Conservation (phyloP, 768 basidiomycete species). For the Phlebiopsis gigantea region DNA sequence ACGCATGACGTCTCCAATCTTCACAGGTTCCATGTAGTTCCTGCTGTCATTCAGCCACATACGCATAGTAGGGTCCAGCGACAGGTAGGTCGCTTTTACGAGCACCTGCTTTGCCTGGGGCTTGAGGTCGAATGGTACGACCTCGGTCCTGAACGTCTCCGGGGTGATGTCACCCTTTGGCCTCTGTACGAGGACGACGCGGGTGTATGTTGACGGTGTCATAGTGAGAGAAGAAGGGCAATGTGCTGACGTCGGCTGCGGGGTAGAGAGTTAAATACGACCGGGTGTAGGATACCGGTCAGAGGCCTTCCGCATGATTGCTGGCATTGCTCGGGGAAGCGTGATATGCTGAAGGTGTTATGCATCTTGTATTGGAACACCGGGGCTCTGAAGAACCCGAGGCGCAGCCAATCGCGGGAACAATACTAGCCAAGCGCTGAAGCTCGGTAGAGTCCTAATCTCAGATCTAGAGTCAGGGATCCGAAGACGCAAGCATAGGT, state of each 20-base stretch:
- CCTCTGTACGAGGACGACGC: conserved; percentile 67
- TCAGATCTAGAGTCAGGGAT: neutral
- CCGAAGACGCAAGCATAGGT: neutral
- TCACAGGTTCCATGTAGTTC: conserved; percentile 59
- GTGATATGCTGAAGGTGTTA: neutral
- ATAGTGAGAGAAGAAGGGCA: neutral
- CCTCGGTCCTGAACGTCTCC: conserved; percentile 66
- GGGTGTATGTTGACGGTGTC: conserved; percentile 8
- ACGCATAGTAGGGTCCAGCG: conserved; percentile 87
- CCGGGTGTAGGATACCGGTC: neutral
- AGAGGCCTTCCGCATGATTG: neutral
- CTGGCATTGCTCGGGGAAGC: neutral
- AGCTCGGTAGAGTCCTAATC: neutral
- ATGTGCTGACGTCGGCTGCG: neutral
- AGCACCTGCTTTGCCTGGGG: conserved; percentile 52
- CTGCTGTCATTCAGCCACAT: conserved; percentile 71
- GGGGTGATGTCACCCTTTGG: conserved; percentile 64
- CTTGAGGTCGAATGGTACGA: conserved; percentile 46
- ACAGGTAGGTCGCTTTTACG: conserved; percentile 75
- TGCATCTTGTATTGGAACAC: too few relatives aligned
- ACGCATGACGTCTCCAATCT: conserved; percentile 64
- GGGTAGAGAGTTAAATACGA: neutral
- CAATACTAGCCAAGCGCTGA: neutral
- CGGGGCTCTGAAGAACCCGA: neutral
- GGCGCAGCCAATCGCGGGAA: neutral